A percentile compares a stretch with the other conserved stretches of the same genome.
phyloP scores from a whole-genome alignment of 2,329 filamentous ascomycete species.

The Coniochaeta sp. region DNA sequence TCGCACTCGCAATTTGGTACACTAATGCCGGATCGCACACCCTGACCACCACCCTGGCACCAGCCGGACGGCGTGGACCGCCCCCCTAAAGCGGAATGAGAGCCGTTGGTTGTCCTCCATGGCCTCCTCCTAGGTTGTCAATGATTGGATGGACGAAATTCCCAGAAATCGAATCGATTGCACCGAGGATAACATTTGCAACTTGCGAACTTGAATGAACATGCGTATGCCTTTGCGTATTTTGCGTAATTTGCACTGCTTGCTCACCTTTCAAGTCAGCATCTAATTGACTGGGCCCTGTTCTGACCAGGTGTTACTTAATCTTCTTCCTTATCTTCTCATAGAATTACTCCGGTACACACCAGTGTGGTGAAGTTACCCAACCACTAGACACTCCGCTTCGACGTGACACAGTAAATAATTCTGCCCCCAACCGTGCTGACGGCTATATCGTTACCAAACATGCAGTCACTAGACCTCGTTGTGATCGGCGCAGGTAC shows the following conservation, averaged over 20 bases:
- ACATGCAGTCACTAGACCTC: slow-evolving; percentile 36
- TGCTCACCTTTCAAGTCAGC: not conserved
- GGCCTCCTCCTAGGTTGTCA: not conserved
- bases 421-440: not conserved
- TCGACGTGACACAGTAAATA: not conserved
- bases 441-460: slow-evolving; percentile 2
- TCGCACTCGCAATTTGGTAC: not conserved
- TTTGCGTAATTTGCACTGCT: too few relatives aligned
- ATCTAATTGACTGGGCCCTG: not conserved
- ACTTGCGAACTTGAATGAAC: not conserved
- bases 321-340: not conserved
- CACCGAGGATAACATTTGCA: not conserved
- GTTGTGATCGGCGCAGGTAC: slow-evolving; percentile 47
- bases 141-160: too few relatives aligned
- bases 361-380: not conserved
- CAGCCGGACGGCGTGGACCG: not conserved
- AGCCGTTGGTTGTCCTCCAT: too few relatives aligned
- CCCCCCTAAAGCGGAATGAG: not conserved
- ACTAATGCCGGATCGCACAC: not conserved
- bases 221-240: too few relatives aligned
- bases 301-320: not conserved
- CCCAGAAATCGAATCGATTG: not conserved
- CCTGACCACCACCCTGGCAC: not conserved
- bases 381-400: not conserved
- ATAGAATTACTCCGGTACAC: not conserved